phyloP scores from a whole-genome alignment of 2,329 filamentous ascomycete species.

The Trichoderma citrinoviride region DNA sequence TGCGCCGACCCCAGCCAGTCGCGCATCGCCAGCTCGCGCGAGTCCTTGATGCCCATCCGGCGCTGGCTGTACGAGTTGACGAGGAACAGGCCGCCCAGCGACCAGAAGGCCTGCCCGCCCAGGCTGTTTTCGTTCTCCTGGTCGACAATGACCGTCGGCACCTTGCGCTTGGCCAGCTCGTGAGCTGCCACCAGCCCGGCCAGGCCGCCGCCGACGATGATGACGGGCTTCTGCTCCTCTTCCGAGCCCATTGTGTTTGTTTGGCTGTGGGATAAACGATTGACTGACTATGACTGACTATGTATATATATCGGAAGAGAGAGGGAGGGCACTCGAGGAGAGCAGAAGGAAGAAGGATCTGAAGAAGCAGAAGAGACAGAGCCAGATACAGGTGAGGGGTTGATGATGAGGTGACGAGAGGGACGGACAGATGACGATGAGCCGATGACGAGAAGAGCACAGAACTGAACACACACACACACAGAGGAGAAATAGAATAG shows the following conservation, averaged over 20 bases:
- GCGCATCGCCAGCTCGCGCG: conserved; percentile 53
- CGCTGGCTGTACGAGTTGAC: conserved; percentile 58
- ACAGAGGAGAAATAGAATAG: no score
- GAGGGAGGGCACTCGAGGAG: background rate
- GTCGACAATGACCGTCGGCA: conserved; percentile 54
- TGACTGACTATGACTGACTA: no score
- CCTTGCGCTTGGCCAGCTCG: conserved; percentile 50
- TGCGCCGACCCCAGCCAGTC: conserved; percentile 58
- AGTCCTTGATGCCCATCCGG: conserved; percentile 57
- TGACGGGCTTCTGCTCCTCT: conserved; percentile 39
- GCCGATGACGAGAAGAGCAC: no score
- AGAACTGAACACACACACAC: no score
- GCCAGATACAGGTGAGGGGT: no score
- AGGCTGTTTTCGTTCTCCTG: conserved; percentile 57
- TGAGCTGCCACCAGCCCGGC: conserved; percentile 60
- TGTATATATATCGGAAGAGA: background rate
- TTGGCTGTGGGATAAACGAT: no score
- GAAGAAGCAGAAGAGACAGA: background rate
- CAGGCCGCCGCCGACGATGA: conserved; percentile 57
- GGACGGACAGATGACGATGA: no score
- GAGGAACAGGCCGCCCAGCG: conserved; percentile 59
- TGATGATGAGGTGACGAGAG: no score
- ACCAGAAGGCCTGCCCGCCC: conserved; percentile 64
- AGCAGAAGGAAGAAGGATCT: no score
- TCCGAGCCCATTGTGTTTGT: conserved; percentile 25